Base-by-base conservation (phyloP, 805 yeast species). In the Wickerhamiella sergipiensis region DNA sequence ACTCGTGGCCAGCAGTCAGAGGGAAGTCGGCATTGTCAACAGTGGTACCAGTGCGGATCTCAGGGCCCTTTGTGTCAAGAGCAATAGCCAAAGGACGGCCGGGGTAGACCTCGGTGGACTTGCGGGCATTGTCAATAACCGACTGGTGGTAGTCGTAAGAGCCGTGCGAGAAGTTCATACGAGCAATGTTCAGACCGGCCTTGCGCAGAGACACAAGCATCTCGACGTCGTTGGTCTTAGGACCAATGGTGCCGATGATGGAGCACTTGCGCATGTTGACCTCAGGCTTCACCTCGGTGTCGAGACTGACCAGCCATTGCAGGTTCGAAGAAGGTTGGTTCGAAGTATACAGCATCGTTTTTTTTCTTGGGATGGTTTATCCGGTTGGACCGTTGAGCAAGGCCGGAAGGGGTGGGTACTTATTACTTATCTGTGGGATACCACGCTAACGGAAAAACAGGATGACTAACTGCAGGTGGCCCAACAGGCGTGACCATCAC, bases 101-200 rank as follows among this genome's bases (percentile, higher is more conserved):
- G 59, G 85, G 80, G 71, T 83, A 88, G 52, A 83, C 69, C 70
- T 81, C 81, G 73, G 85, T 96, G 58, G 97, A 88, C 72, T 87
- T 81, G 74, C 95, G 84, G 63, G 97, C 87, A 67, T 92, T 90
- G 79, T 90, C 97, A 70, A 92, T 75, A 64, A 92, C 98, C 56
- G 86, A 74, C 74, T 89, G 96, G 74, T 92, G 98, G 81, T 92
- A 92, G 65, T 89, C 97, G 75, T 92, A 82, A 49, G 95, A 79
- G 64, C 98, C 98, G 76, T 92, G 98, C 60, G 96, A 86, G 76
- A 92, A 92, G 83, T 92, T 92, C 97, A 92, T 88, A 71, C 98
- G 85, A 51, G 87, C 97, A 68, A 92, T 86, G 80, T 90, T 92
- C 63, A 92, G 78, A 67, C 98, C 98, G 56, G 97, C 96, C 73